Base-by-base conservation (phyloP, 148 eudicot genomes). In the Euryodendron excelsum region DNA sequence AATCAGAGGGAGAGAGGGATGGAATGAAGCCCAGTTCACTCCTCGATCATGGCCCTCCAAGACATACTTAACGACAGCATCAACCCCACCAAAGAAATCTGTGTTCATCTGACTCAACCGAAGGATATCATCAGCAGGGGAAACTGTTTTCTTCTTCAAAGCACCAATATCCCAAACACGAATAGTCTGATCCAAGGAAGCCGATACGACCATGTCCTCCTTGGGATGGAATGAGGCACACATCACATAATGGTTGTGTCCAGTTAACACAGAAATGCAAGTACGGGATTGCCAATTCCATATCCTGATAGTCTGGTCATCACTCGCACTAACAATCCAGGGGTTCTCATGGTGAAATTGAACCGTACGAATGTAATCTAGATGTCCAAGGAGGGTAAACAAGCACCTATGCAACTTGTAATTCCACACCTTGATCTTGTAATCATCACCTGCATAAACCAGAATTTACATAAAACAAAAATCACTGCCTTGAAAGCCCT, bases 241-340 rank as follows among this genome's bases (percentile, higher is more conserved):
- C 98, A 94, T 94, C 30, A 94, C 98, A 83, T 94, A 94, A 83
- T 94, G 98, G 81, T 94, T 94, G 84, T 94, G 98, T 28, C 98
- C 98, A 6, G 97, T 94, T 85, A 94, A 86, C 25, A 94, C 97
- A 83, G 98, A 93, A 44, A 94, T 87, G 81, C 98, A 94, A 37
- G 97, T 93, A 75, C 97, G 95, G 15, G 98, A 94, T 63, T 94
- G 98, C 98, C 98, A 94, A 69, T 94, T 94, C 98, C 98, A 94
- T 72, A 94, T 90, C 84, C 98, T 79, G 36, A 88, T 85, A 39
- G 92, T 89, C 81, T 89, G 92, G 70, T 89, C 92, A 80, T 89
- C 92, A 82, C 92, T 89, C 21, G 92, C 89, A 78, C 92, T 89
- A 70, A 89, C 90, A 17, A 89, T 89, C 92, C 92, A 89, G 71